These are phyloP conservation scores for Podospora pseudocomata DNA, from an alignment of 495 filamentous ascomycete genomes.

Conservation along the genomic window DNA sequence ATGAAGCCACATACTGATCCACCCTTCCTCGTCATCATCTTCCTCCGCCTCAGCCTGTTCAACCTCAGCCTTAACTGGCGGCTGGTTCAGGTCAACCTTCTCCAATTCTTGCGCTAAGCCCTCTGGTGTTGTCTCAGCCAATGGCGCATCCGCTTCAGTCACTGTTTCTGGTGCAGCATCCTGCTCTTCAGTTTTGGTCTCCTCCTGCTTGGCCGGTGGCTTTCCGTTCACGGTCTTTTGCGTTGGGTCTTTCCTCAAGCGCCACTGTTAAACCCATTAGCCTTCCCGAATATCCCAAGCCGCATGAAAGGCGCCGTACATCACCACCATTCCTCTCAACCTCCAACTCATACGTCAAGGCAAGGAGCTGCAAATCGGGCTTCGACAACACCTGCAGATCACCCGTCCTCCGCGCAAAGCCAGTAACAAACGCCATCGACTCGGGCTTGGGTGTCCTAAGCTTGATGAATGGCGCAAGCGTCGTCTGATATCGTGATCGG, in stretches of 20 bases:
- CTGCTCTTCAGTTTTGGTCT: conserved; percentile 9
- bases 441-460: conserved; percentile 67
- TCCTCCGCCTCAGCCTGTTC: conserved; percentile 23
- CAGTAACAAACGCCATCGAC: conserved; percentile 72
- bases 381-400: conserved; percentile 82
- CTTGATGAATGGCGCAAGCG: conserved; percentile 78
- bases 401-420: conserved; percentile 86
- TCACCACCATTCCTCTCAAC: conserved; percentile 75
- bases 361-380: conserved; percentile 83
- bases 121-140: background rate
- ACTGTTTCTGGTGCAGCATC: conserved; percentile 13
- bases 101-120: conserved; percentile 31
- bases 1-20: conserved; percentile 60
- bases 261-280: conserved; percentile 50
- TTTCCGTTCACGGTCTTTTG: conserved; percentile 74
- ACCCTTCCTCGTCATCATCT: conserved; percentile 42
- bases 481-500: conserved; percentile 72
- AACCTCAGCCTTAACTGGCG: conserved; percentile 35
- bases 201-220: conserved; percentile 45
- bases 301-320: conserved; percentile 12
- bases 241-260: conserved; percentile 69
- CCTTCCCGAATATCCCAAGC: background rate
- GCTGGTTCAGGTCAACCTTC: conserved; percentile 12
- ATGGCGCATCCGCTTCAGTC: conserved; percentile 13
- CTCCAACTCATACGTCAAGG: conserved; percentile 87